These are phyloP conservation scores for Curvularia sp. DNA, from an alignment of 2,329 filamentous ascomycete genomes.

Conservation along the genomic window DNA sequence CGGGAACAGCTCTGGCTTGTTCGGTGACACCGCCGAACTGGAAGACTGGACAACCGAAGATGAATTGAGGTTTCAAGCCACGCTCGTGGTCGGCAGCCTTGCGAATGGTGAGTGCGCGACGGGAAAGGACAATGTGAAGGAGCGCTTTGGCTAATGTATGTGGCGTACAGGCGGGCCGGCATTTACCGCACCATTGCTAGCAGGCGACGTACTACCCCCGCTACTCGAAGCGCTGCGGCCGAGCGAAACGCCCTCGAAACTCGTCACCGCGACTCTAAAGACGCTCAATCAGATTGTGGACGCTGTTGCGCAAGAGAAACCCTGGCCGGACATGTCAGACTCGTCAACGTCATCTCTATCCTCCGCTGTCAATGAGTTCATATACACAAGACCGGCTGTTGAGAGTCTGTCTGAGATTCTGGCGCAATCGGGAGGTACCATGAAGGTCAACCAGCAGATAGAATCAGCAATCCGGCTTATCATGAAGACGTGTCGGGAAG, in stretches of 20 bases:
- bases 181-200: conserved; percentile 77
- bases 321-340: conserved; percentile 58
- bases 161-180: conserved; percentile 71
- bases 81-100: conserved; percentile 83
- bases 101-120: conserved; percentile 70
- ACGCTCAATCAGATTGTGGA: conserved; percentile 75
- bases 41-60: conserved; percentile 66
- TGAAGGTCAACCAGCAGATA: conserved; percentile 67
- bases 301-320: conserved; percentile 64
- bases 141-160: conserved; percentile 27
- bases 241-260: conserved; percentile 66
- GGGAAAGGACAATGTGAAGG: conserved; percentile 1
- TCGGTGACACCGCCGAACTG: conserved; percentile 13
- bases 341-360: conserved; percentile 63
- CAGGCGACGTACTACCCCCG: conserved; percentile 70
- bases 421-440: conserved; percentile 61
- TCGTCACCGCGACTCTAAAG: conserved; percentile 76
- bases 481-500: conserved; percentile 70
- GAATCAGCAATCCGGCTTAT: conserved; percentile 65
- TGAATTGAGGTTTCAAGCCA: conserved; percentile 74
- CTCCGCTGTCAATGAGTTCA: conserved; percentile 38
- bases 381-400: conserved; percentile 70
- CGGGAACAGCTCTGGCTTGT: conserved; percentile 20
- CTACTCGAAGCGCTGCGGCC: conserved; percentile 75
- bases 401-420: conserved; percentile 71